phyloP scores from a whole-genome alignment of 2,329 filamentous ascomycete genomes.

The Diaporthe sp. region DNA sequence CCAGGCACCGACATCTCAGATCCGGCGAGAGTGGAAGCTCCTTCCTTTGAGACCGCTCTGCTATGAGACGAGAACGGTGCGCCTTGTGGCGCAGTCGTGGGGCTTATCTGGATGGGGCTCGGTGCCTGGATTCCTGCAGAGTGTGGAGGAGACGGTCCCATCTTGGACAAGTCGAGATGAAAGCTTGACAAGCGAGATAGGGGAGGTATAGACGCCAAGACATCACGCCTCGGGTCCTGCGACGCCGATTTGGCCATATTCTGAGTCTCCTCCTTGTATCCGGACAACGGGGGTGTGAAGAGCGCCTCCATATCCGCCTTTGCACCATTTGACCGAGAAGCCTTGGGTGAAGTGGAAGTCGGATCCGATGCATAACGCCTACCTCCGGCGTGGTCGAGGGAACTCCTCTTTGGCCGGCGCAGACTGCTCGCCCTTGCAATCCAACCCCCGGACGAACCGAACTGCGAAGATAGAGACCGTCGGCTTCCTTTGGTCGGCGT shows the following conservation, averaged over 20 bases:
- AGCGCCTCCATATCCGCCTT: slow-evolving; percentile 42
- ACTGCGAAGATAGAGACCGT: slow-evolving; percentile 69
- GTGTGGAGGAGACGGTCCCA: slow-evolving; percentile 55
- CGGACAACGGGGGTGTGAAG: slow-evolving; percentile 40
- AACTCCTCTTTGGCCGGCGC: slow-evolving; percentile 63
- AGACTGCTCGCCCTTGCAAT: slow-evolving; percentile 67
- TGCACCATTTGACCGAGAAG: slow-evolving; percentile 38
- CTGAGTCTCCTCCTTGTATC: slow-evolving; percentile 41
- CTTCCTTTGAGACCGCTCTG: slow-evolving; percentile 55
- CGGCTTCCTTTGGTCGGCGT: slow-evolving; percentile 57
- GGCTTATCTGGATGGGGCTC: slow-evolving; percentile 54
- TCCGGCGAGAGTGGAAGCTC: slow-evolving; percentile 73
- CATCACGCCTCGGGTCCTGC: slow-evolving; percentile 53
- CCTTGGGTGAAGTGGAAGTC: slow-evolving; percentile 45
- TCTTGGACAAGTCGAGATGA: slow-evolving; percentile 61
- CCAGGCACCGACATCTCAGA: slow-evolving; percentile 76
- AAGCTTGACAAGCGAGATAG: slow-evolving; percentile 65
- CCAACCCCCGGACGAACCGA: slow-evolving; percentile 67
- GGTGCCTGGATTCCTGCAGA: slow-evolving; percentile 49
- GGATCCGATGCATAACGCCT: slow-evolving; percentile 67
- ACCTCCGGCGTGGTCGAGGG: slow-evolving; percentile 52
- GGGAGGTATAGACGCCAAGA: slow-evolving; percentile 67
- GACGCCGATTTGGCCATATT: slow-evolving; percentile 42
- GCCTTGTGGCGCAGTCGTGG: slow-evolving; percentile 45
- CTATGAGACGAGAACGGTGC: slow-evolving; percentile 52